Percentiles rank a stretch among this genome's conserved stretches.
Conservation (phyloP, 106 monocot species). For the Dendrobium officinale region DNA sequence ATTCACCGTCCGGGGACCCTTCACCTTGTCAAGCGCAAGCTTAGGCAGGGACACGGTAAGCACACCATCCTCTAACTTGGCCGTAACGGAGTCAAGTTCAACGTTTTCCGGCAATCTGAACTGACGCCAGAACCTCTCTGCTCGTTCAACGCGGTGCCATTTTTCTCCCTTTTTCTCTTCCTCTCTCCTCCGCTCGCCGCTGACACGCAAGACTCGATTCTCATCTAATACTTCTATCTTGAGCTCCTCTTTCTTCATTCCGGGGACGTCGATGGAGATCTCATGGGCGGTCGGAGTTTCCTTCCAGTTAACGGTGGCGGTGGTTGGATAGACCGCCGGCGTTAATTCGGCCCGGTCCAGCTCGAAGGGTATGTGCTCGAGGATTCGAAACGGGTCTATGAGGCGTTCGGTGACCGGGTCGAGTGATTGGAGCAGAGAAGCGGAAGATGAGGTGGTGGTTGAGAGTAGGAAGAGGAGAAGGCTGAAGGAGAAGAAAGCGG, state of each 20-base stretch:
- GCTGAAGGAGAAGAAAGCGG: neutral
- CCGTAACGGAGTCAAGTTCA: slow-evolving; percentile 40
- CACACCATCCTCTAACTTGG: slow-evolving; percentile 35
- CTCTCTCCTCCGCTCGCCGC: slow-evolving; percentile 60
- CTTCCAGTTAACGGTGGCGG: slow-evolving; percentile 72
- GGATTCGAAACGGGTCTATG: slow-evolving; percentile 53
- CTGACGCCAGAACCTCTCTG: slow-evolving; percentile 70
- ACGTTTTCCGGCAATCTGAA: slow-evolving; percentile 66
- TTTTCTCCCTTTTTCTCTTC: slow-evolving; percentile 53
- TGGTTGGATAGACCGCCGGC: slow-evolving; percentile 19
- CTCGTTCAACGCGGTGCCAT: slow-evolving; percentile 59
- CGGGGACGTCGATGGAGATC: slow-evolving; percentile 73
- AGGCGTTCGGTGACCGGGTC: neutral
- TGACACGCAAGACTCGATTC: slow-evolving; percentile 49
- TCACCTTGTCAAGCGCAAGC: slow-evolving; percentile 51
- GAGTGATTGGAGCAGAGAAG: neutral
- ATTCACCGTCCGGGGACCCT: slow-evolving; percentile 45
- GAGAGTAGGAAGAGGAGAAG: neutral
- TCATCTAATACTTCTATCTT: slow-evolving; percentile 59
- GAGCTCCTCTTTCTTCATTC: slow-evolving; percentile 55
- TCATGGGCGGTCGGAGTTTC: slow-evolving; percentile 59
- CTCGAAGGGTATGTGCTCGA: slow-evolving; percentile 65
- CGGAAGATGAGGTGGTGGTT: no score
- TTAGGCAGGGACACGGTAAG: slow-evolving; percentile 43
- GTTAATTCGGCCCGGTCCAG: slow-evolving; percentile 41